A percentile compares a stretch with the other conserved stretches of the same genome.
phyloP scores from a whole-genome alignment of 345 rosid genomes.

The Eucalyptus curtisii region DNA sequence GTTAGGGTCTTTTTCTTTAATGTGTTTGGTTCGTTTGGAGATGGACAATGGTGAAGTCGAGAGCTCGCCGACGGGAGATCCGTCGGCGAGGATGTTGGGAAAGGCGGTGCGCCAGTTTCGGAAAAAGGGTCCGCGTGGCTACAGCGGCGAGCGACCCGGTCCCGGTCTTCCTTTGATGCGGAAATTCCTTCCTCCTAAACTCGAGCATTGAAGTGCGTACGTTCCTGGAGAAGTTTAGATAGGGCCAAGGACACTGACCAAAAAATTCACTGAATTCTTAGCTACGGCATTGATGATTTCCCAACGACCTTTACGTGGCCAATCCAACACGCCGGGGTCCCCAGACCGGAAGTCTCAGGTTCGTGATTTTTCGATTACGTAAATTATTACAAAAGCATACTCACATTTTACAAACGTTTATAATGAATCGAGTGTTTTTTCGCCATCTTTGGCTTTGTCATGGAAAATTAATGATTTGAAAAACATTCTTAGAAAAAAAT shows the following conservation, averaged over 20 bases:
- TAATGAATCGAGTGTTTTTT: too few species aligned
- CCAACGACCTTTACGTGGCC: not conserved
- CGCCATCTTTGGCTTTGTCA: fast-evolving
- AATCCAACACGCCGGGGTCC: not conserved
- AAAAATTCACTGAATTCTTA: not conserved
- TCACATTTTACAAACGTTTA: not conserved
- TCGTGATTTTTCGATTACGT: fast-evolving
- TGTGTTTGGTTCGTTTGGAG: not conserved
- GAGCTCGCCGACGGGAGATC: not conserved
- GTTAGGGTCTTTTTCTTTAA: not conserved
- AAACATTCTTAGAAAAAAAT: fast-evolving
- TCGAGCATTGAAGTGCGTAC: not conserved
- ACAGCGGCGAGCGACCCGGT: not conserved
- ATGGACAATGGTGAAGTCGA: not conserved
- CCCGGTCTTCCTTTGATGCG: not conserved
- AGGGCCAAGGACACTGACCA: not conserved
- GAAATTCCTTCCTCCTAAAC: not conserved
- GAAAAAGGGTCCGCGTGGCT: not conserved
- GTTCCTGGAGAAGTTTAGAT: not conserved
- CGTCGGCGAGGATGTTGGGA: not conserved
- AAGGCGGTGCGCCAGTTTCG: not conserved
- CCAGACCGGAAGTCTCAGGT: not conserved
- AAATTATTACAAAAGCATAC: not conserved
- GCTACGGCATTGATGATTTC: not conserved
- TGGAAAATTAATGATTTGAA: too few species aligned